A percentile compares a stretch with the other conserved stretches of the same genome.
phyloP scores from a whole-genome alignment of 192 early-diverging fungal species.

The Fimicolochytrium jonesii region DNA sequence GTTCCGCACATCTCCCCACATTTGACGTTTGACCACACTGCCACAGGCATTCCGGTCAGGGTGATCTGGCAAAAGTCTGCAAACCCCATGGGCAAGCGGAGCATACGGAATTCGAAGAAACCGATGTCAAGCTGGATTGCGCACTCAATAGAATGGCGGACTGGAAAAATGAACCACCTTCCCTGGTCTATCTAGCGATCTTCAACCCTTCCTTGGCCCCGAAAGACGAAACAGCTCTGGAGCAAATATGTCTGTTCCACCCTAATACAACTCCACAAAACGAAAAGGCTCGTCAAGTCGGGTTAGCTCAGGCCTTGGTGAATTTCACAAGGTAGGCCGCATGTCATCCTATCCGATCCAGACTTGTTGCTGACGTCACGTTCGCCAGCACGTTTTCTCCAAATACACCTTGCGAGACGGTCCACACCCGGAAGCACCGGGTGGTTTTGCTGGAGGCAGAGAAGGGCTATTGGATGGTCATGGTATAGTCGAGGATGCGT shows the following conservation, averaged over 20 bases:
- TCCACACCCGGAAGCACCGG: conserved; percentile 25
- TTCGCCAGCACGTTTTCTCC: conserved; percentile 23
- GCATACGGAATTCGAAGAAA: too few species aligned
- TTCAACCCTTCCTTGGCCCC: conserved; percentile 13
- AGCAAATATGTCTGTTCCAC: conserved; percentile 30
- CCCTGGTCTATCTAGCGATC: conserved; percentile 1
- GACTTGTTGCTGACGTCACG: neutral
- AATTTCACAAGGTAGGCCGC: conserved; percentile 25
- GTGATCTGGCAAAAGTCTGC: too few species aligned
- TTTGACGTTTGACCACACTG: too few species aligned
- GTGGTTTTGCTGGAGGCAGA: conserved; percentile 22
- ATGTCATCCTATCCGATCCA: neutral
- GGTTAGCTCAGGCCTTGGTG: conserved; percentile 25
- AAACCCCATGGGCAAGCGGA: too few species aligned
- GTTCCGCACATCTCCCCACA: too few species aligned
- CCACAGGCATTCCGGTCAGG: too few species aligned
- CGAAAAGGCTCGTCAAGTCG: conserved; percentile 26
- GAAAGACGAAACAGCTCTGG: conserved; percentile 9
- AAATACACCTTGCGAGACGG: conserved; percentile 22
- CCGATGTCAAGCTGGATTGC: too few species aligned
- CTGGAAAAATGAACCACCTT: conserved; percentile 3
- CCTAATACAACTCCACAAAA: conserved; percentile 10
- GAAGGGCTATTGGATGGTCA: conserved; percentile 29
- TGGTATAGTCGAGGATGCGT: conserved; percentile 10
- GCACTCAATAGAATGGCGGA: too few species aligned